Conservation (phyloP, 495 filamentous ascomycete genomes). For the Aspergillus ellipticus region DNA sequence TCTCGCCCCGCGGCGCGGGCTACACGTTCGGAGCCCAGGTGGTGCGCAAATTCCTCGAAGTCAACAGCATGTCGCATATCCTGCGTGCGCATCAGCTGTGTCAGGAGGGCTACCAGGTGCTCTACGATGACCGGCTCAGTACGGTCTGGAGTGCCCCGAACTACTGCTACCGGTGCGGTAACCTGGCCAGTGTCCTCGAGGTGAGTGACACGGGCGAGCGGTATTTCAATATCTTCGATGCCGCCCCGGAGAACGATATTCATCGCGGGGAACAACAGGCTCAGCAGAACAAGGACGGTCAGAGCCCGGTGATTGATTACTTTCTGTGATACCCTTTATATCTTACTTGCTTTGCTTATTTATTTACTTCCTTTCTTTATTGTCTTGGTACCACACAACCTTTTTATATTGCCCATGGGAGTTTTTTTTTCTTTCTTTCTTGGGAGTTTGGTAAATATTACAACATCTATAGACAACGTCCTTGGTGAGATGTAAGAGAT, state of each 20-base stretch:
- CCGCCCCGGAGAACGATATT: constrained; percentile 90
- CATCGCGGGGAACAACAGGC: constrained; percentile 70
- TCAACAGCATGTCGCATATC: constrained; percentile 96
- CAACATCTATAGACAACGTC: constrained; percentile 28
- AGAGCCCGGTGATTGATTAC: constrained; percentile 64
- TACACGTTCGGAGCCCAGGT: constrained; percentile 98
- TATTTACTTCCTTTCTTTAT: background rate
- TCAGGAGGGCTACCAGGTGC: constrained; percentile 92
- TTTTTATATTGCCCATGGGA: background rate
- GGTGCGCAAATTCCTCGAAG: constrained; percentile 93
- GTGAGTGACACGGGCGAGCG: constrained; percentile 87
- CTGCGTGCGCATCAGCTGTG: constrained; percentile 94
- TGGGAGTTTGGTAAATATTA: constrained; percentile 33
- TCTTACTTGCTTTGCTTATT: constrained; percentile 13
- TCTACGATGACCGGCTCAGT: constrained; percentile 90
- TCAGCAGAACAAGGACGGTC: constrained; percentile 56
- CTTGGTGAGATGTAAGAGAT: constrained; percentile 15
- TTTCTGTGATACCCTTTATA: constrained; percentile 61
- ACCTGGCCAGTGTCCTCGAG: constrained; percentile 94
- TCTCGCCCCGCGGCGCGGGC: constrained; percentile 88
- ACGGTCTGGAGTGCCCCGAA: constrained; percentile 98
- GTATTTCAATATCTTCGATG: constrained; percentile 96
- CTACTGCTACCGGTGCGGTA: constrained; percentile 98
- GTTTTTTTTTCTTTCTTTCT: constrained; percentile 10
- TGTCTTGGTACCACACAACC: background rate